A percentile compares a stretch with the other conserved stretches of the same genome.
Conservation (phyloP, 345 rosid species). For the Litchi chinensis region DNA sequence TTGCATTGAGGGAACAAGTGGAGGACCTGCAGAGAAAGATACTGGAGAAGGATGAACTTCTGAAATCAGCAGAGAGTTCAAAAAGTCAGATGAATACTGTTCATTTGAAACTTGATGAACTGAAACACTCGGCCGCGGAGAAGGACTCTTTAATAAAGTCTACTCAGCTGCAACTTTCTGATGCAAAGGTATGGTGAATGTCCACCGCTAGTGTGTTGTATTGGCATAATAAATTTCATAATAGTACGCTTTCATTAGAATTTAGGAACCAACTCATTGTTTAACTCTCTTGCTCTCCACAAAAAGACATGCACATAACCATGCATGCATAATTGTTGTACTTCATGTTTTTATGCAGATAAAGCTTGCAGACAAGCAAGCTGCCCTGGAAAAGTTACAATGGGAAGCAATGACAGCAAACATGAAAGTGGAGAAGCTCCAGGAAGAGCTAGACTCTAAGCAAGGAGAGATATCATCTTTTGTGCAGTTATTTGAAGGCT, state of each 20-base stretch:
- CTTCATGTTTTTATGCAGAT: constrained; percentile 43
- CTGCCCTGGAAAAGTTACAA: constrained; percentile 82
- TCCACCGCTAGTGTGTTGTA: constrained; percentile 6
- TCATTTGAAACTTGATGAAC: constrained; percentile 54
- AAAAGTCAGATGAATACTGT: constrained; percentile 54
- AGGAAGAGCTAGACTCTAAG: constrained; percentile 61
- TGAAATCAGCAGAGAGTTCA: constrained; percentile 63
- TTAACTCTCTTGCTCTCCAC: neutral
- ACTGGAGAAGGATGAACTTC: constrained; percentile 80
- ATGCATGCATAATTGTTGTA: neutral
- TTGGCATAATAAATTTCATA: neutral
- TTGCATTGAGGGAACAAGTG: constrained; percentile 65
- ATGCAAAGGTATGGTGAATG: constrained; percentile 66
- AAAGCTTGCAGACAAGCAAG: constrained; percentile 97
- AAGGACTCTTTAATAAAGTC: constrained; percentile 73
- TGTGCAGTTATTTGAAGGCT: constrained; percentile 58
- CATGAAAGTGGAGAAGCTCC: constrained; percentile 66
- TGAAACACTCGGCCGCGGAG: constrained; percentile 57
- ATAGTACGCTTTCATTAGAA: neutral
- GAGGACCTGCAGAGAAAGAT: constrained; percentile 71
- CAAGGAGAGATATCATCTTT: constrained; percentile 70
- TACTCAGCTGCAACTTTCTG: constrained; percentile 73
- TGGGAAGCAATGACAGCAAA: constrained; percentile 90
- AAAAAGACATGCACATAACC: neutral
- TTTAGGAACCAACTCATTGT: neutral